Conservation (phyloP, 805 yeast genomes). For the Sugiyamaella floridensis region DNA sequence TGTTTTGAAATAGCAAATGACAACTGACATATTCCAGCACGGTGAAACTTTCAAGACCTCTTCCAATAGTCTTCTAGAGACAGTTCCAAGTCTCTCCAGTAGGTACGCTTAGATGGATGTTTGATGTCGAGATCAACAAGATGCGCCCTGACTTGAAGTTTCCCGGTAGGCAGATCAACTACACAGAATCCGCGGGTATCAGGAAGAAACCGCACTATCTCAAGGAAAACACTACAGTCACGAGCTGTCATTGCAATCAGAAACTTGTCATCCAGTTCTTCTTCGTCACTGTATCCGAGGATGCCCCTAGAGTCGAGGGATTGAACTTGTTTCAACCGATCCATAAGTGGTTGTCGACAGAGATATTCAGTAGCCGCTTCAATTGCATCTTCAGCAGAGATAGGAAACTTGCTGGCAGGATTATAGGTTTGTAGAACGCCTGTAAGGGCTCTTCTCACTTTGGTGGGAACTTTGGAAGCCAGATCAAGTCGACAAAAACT, state of each 20-base stretch:
- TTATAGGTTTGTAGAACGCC: slow-evolving; percentile 2
- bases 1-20: background rate
- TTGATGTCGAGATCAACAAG: slow-evolving; percentile 50
- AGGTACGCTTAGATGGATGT: slow-evolving; percentile 36
- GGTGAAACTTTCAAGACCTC: background rate
- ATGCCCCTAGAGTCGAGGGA: slow-evolving; percentile 24
- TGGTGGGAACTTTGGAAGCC: slow-evolving; percentile 27
- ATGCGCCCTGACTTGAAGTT: slow-evolving; percentile 33
- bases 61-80: slow-evolving; percentile 12
- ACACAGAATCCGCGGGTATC: background rate
- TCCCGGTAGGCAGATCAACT: slow-evolving; percentile 13
- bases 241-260: slow-evolving; percentile 48
- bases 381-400: background rate
- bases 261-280: slow-evolving; percentile 36
- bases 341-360: slow-evolving; percentile 15
- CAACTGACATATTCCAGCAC: background rate
- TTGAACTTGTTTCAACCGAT: slow-evolving; percentile 27
- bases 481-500: slow-evolving; percentile 46
- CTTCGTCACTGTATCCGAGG: slow-evolving; percentile 12
- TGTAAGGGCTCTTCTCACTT: slow-evolving; percentile 15
- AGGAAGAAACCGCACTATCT: slow-evolving; percentile 29
- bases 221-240: slow-evolving; percentile 49
- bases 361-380: slow-evolving; percentile 14
- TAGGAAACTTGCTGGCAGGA: slow-evolving; percentile 2
- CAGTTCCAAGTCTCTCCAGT: slow-evolving; percentile 44